A percentile compares a stretch with the other conserved stretches of the same genome.
Conservation (phyloP, 140 eudicot genomes). For the Erigeron philadelphicus region DNA sequence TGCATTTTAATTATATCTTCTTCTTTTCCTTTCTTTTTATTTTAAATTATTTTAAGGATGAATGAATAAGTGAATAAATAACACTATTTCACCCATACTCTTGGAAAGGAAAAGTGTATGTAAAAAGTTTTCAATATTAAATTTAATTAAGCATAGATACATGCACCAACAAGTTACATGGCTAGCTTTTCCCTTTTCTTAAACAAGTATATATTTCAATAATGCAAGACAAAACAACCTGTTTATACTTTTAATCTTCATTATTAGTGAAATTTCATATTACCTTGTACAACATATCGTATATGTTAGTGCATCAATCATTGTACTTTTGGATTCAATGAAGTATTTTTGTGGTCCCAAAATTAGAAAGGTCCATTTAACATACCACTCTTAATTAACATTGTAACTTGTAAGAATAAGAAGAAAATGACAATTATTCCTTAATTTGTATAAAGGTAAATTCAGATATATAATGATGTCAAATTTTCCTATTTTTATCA, state of each 20-base stretch:
- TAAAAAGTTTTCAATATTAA: slow-evolving; percentile 10
- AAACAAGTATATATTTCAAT: background rate
- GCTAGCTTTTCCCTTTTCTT: slow-evolving; percentile 1
- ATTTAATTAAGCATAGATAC: background rate
- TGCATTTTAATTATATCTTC: no score
- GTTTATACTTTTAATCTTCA: no score
- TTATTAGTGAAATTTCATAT: no score
- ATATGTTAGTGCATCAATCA: slow-evolving; percentile 23
- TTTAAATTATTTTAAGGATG: background rate
- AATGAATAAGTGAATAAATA: background rate
- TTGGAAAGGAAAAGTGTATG: slow-evolving; percentile 19
- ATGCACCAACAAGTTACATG: background rate
- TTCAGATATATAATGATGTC: slow-evolving; percentile 15
- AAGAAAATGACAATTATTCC: slow-evolving; percentile 8
- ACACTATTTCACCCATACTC: slow-evolving; percentile 3
- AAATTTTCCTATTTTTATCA: slow-evolving; percentile 14
- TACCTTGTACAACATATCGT: background rate
- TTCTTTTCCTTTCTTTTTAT: background rate
- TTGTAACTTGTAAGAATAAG: background rate
- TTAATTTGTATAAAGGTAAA: slow-evolving; percentile 14
- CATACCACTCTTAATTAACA: slow-evolving; percentile 18
- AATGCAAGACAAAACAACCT: background rate
- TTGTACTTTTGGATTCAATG: slow-evolving; percentile 16
- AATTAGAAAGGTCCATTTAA: slow-evolving; percentile 17
- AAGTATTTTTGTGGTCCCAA: slow-evolving; percentile 15